phyloP scores from a whole-genome alignment of 371 early-diverging fungal genomes.

The Rhizopus arrhizus region DNA sequence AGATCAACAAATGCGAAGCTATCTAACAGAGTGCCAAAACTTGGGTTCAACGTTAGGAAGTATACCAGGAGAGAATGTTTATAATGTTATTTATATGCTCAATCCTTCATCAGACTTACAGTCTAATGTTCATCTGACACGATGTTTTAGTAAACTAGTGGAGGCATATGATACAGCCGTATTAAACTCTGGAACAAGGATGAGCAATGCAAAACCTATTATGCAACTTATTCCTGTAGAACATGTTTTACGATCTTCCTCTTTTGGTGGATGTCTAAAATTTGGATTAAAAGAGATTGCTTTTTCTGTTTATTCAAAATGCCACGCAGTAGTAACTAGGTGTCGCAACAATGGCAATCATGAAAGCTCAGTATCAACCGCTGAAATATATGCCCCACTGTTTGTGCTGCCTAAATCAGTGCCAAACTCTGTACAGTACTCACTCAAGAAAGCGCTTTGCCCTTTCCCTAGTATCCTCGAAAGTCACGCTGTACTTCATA shows the following conservation, averaged over 20 bases:
- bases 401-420: slow-evolving; percentile 55
- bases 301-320: slow-evolving; percentile 64
- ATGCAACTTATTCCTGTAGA: slow-evolving; percentile 65
- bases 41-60: slow-evolving; percentile 50
- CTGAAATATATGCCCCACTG: slow-evolving; percentile 54
- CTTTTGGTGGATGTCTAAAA: slow-evolving; percentile 57
- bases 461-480: slow-evolving; percentile 38
- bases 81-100: slow-evolving; percentile 62
- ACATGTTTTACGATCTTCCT: slow-evolving; percentile 55
- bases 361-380: not conserved
- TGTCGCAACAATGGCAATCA: slow-evolving; percentile 5
- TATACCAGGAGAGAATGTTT: slow-evolving; percentile 30
- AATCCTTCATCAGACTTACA: slow-evolving; percentile 55
- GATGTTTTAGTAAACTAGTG: slow-evolving; percentile 58
- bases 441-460: slow-evolving; percentile 36
- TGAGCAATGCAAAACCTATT: slow-evolving; percentile 43
- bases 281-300: slow-evolving; percentile 65
- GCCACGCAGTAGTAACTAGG: slow-evolving; percentile 41
- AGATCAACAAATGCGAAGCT: slow-evolving; percentile 52
- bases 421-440: slow-evolving; percentile 44
- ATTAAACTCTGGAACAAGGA: not conserved
- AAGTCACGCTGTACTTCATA: slow-evolving; percentile 47
- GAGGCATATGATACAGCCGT: slow-evolving; percentile 15
- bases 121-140: slow-evolving; percentile 56
- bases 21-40: slow-evolving; percentile 52